Percentiles rank a stretch among this genome's conserved stretches.
These are phyloP conservation scores for Vitis hybrid DNA, from an alignment of 177 flowering plant genomes.

Conservation along the genomic window DNA sequence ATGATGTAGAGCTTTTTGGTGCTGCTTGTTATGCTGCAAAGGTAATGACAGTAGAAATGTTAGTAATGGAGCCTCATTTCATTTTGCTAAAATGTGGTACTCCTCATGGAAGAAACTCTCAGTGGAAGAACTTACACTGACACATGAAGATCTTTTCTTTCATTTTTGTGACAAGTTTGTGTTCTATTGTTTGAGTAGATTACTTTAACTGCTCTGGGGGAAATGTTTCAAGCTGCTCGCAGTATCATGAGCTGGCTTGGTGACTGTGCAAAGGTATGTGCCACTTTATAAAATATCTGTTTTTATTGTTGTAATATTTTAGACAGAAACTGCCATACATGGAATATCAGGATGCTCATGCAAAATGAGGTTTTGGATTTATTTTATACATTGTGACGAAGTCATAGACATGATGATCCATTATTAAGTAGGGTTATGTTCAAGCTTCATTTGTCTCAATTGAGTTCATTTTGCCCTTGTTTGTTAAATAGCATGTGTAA, in stretches of 20 bases:
- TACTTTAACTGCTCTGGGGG: conserved; percentile 67
- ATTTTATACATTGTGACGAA: neutral
- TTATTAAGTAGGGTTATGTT: too few relatives aligned
- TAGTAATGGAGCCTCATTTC: neutral
- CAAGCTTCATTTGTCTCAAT: too few relatives aligned
- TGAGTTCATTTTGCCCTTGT: too few relatives aligned
- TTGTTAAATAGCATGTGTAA: too few relatives aligned
- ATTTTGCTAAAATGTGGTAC: neutral
- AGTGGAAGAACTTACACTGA: too few relatives aligned
- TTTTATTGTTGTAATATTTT: neutral
- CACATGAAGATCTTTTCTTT: neutral
- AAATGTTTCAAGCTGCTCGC: conserved; percentile 82
- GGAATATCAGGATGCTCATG: neutral
- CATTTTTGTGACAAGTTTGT: neutral
- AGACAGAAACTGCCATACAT: neutral
- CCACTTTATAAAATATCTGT: neutral
- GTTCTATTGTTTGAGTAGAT: conserved; percentile 32
- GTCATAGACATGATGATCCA: too few relatives aligned
- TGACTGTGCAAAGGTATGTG: conserved; percentile 72
- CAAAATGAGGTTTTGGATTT: neutral
- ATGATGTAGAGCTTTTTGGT: conserved; percentile 50
- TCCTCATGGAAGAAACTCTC: neutral
- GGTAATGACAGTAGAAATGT: conserved; percentile 29
- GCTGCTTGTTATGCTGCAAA: conserved; percentile 77
- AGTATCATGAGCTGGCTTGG: conserved; percentile 79